A percentile compares a stretch with the other conserved stretches of the same genome.
Evolutionary conservation across 495 filamentous ascomycete genomes (phyloP).

Genomic region (Tuber umbilicatum): DNA sequence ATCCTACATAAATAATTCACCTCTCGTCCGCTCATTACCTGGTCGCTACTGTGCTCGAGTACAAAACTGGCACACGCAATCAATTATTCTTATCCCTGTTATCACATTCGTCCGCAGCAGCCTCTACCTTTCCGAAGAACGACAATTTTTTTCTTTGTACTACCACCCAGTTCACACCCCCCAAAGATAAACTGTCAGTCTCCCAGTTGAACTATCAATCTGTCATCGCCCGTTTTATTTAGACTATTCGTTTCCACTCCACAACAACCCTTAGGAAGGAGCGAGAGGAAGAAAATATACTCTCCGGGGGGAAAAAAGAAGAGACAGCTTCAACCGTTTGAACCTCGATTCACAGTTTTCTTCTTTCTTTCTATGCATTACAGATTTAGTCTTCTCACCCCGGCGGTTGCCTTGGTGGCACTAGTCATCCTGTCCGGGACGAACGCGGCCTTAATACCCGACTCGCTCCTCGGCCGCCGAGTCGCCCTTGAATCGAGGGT

Average conservation of each 20-base stretch:
- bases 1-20: neutral
- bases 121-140: neutral
- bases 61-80: neutral
- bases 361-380: constrained; percentile 34
- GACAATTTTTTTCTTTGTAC: neutral
- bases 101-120: neutral
- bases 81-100: neutral
- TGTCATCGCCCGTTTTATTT: neutral
- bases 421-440: constrained; percentile 18
- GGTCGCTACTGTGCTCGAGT: neutral
- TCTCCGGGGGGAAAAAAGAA: neutral
- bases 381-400: constrained; percentile 22
- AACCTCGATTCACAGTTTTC: constrained; percentile 18
- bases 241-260: neutral
- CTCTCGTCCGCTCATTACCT: neutral
- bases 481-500: constrained; percentile 14
- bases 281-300: neutral
- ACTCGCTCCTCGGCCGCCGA: constrained; percentile 30
- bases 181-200: neutral
- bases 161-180: neutral
- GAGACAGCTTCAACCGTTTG: neutral
- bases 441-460: constrained; percentile 33
- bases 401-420: constrained; percentile 14
- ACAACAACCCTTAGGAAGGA: neutral
- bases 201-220: neutral